Base-by-base conservation (phyloP, 2,329 filamentous ascomycete genomes). In the Monilinia fructigena region DNA sequence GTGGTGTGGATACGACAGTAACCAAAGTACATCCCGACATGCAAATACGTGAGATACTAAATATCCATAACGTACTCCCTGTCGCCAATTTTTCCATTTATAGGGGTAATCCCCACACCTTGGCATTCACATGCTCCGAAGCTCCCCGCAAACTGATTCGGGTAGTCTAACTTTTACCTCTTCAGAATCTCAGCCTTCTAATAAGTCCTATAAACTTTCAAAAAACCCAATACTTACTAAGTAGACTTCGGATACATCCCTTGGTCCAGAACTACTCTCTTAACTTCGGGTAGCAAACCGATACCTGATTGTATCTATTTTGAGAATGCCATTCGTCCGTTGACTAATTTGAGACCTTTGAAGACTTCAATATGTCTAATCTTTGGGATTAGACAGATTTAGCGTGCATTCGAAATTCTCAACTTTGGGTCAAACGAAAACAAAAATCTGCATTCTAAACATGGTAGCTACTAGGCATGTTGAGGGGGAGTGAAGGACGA, bases 71-170 rank as follows among this genome's bases (percentile, higher is more conserved):
- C 45, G n/a, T 60, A 53, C 8, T 38, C 40, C 40, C 26, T 31
- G 55, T 50, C 60, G 31, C 26, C 31, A 42, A 42, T n/a, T 35
- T 52, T 52, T 28, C 58, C 45, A 61, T 40, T 38, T 38, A 63
- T 42, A 63, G 47, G 35, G 47, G 45, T 59, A 59, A 52, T 50
- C 54, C 45, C 63, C 63, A 65, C 55, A 65, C 40, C 55, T 55
- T 59, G 35, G 23, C n/a, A 28, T 61, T 65, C 63, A 65, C 47
- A 65, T 65, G 63, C 55, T 65, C 63, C 63, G 63, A 65, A 65
- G 54, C 53, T 60, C 63, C 63, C 63, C 63, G 63, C 63, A 65
- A 48, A 65, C 23, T 45, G 63, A 52, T 60, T 60, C 58, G 58
- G 45, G 20, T 38, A 50, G 26, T 48, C 28, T 60, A 48, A 60